Base-by-base conservation (phyloP, 1,139 yeast genomes). In the Pichia sp. region DNA sequence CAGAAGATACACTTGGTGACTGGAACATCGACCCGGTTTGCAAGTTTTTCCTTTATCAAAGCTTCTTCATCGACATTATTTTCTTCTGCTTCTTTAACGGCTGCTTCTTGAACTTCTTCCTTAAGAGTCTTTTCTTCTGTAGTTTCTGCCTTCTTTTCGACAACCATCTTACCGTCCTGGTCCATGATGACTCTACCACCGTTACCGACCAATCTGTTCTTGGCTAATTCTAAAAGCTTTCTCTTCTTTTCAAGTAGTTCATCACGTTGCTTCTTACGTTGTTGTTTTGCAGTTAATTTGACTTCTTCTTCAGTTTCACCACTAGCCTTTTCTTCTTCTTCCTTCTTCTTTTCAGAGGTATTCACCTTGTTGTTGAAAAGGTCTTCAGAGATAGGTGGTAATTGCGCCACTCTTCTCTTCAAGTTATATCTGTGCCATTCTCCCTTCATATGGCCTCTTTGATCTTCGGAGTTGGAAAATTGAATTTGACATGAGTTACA, bases 401-500 rank as follows among this genome's bases (percentile, higher is more conserved):
- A 67, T 54, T 73, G 75, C 3, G 84, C 81, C 20, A 79, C 84
- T 60, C 83, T 70, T 67, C 85, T 71, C 53, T 79, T 79, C 57
- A 79, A 69, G 57, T 79, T 79, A 60, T 79, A 79, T 55, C 84
- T 69, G 66, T 85, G 94, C 94, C 94, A 85, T 52, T 85, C 94
- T 3, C 86, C 72, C 61, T 76, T 88, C 98, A 93, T 94, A 62
- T 93, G 99, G 44, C 73, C 72, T 60, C 98, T 76, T 69, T 93
- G 99, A 53, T 81, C 79, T 48, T 82, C 88, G 4, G 96, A 83
- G 15, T 81, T 72, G 19, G 83, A 77, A 61, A 93, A 93, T 46
- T 80, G 83, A 52, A 91, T 75, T 12, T 81, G 83, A 66, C 99
- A 93, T 21, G 96, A 84, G 65, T 90, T 91, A 69, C 99, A 93